Conservation (phyloP, 1,284 basidiomycete genomes). For the Malassezia nana region DNA sequence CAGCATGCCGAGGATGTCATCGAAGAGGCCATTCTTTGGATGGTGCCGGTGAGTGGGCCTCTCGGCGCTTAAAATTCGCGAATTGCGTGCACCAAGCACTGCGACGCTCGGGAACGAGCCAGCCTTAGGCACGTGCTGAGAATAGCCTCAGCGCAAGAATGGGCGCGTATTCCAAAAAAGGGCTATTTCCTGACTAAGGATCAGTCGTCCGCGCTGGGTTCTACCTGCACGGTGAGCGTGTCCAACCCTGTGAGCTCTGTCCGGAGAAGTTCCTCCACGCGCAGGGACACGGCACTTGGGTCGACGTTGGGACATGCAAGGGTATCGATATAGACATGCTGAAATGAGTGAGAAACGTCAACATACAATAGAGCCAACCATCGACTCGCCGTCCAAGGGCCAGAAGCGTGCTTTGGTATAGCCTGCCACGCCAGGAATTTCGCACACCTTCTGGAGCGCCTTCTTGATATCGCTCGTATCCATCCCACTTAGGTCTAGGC, state of each 20-base stretch:
- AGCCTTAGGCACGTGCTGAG: too few relatives aligned
- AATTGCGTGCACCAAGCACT: too few relatives aligned
- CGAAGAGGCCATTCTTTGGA: not conserved
- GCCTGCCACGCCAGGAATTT: constrained; percentile 62
- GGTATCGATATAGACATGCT: constrained; percentile 20
- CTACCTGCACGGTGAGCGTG: constrained; percentile 32
- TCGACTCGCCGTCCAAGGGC: constrained; percentile 77
- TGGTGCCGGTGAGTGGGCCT: too few relatives aligned
- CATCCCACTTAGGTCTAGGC: constrained; percentile 68
- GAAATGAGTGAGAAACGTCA: not conserved
- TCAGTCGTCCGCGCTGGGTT: not conserved
- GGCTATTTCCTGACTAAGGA: constrained; percentile 2
- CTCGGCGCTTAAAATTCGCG: too few relatives aligned
- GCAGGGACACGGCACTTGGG: constrained; percentile 4
- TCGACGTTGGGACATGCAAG: not conserved
- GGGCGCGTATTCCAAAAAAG: not conserved
- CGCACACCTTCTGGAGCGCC: constrained; percentile 61
- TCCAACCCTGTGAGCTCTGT: constrained; percentile 30
- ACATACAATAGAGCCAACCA: constrained; percentile 75
- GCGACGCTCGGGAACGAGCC: too few relatives aligned
- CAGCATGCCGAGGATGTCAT: constrained; percentile 47
- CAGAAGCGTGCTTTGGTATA: constrained; percentile 80
- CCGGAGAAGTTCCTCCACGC: constrained; percentile 29
- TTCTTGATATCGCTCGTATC: constrained; percentile 59
- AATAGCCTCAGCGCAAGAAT: too few relatives aligned